Base-by-base conservation (phyloP, 2,329 filamentous ascomycete species). In the Arthrobotrys pseudoclavata region DNA sequence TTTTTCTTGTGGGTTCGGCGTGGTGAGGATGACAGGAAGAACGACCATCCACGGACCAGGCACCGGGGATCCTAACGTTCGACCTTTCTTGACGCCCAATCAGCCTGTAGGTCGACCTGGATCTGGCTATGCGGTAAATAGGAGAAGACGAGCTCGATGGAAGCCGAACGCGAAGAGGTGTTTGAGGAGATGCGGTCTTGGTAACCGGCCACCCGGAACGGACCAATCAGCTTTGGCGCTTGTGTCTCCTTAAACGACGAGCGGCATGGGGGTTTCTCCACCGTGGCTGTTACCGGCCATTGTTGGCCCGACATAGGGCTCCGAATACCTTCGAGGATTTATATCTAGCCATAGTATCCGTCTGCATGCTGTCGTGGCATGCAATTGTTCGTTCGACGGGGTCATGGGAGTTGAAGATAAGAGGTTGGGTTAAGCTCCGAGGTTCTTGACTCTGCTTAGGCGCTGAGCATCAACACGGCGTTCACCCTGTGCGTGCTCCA, bases 81-180 rank as follows among this genome's bases (percentile, higher is more conserved):
- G 47, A 24, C 18, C 15, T 57, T 62, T 64, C 57, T 71, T 68
- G 29, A 47, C 52, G 62, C 61, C 74, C 74, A 77, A 77, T 77
- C 74, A 77, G 74, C 52, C 74, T 77, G 67, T 67, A 53, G 60
- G 52, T 40, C 42, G 42, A 45, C 42, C 42, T 45, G 10, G 42
- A 45, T 4, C 67, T 53, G 74, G 74, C 40, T 77, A 77, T 77
- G 74, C 74, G 74, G 67, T 77, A 69, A 77, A 77, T 77, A 77
- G 74, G 74, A 68, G 71, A 50, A 62, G 40, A 62, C 31, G 24
- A 69, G 68, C 31, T 42, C 47, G 55, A 63, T 31, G 42, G 72
- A 64, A 26, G 60, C 55, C 71, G 55, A 53, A 66, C 53, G 57
- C 63, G 34, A 50, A 34, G 40, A 22, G 22, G 74, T 77, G 74